Percentiles rank a stretch among this genome's conserved stretches.
Conservation (phyloP, 306 rosid genomes). For the Cyamopsis tetragonoloba region DNA sequence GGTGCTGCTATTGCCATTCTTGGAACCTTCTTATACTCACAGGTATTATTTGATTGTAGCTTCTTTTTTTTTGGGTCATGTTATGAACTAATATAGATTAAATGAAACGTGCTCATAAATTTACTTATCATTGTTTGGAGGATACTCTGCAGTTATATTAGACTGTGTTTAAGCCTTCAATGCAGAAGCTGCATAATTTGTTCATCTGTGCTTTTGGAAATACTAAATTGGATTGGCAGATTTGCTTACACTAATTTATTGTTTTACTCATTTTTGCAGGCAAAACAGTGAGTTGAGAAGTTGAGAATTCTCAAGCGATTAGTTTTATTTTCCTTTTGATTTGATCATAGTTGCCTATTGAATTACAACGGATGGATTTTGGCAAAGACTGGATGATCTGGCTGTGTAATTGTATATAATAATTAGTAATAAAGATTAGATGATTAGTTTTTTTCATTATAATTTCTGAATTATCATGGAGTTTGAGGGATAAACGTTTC, state of each 20-base stretch:
- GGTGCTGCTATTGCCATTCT: conserved; percentile 90
- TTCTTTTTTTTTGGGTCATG: background rate
- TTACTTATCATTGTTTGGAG: background rate
- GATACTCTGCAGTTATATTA: background rate
- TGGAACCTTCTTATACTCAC: conserved; percentile 92
- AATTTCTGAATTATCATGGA: background rate
- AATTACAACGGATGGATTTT: conserved; percentile 17
- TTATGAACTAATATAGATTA: background rate
- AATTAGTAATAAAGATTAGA: background rate
- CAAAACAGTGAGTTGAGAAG: conserved; percentile 51
- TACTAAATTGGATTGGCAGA: background rate
- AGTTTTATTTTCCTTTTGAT: too few relatives aligned
- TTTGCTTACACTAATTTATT: background rate
- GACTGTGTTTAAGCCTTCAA: too few relatives aligned
- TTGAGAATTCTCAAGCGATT: conserved; percentile 10
- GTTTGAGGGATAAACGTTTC: conserved; percentile 14
- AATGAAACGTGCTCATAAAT: background rate
- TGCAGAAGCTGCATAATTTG: too few relatives aligned
- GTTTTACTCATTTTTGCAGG: conserved; percentile 37
- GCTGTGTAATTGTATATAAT: conserved; percentile 35
- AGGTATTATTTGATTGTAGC: too few relatives aligned
- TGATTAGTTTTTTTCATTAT: background rate
- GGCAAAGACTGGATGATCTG: conserved; percentile 19
- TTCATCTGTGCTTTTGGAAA: background rate
- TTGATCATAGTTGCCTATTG: conserved; percentile 31